Evolutionary conservation across 1,284 basidiomycete species (phyloP), one percentile per base, ranked within the genome.

Genomic region (Trametes hirsuta): DNA sequence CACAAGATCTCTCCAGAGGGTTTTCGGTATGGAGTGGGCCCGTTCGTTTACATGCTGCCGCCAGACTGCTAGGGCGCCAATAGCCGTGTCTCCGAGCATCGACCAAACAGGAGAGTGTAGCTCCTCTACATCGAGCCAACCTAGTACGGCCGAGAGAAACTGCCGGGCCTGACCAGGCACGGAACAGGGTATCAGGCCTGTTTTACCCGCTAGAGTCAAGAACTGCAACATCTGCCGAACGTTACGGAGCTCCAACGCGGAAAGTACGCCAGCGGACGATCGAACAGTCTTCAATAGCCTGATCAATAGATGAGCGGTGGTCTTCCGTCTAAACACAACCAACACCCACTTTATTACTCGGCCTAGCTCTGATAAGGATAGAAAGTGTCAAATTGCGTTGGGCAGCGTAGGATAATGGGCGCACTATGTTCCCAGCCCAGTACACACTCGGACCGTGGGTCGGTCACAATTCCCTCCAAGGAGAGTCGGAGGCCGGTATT

Each of bases 171-270:
- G 69, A 67, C 49, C 62, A 50, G 59, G 39, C 67, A 60, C 4
- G 9, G 47, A 71, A 50, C 52, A 55, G 65, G 36, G 60, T 56
- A 40, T 66, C 59, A n/a, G 68, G 61, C 25, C 68, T 61, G 41
- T 68, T 68, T 46, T 66, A 74, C 75, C 76, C 18, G 77, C 45
- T 44, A 80, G 54, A 1, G 71, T 65, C 34, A 77, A 61, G 58
- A 80, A 74, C 25, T 75, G 69, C 2, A 79, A 49, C 1, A 59
- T 47, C 40, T 69, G 67, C 44, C 68, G 55, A 36, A 63, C 30
- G 24, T 21, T 46, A 12, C 51, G 64, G 5, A 66, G 21, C 3
- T 55, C 64, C 8, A 30, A 22, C 18, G 18, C 25, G 3, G 55
- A 36, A 4, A 21, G 2, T 12, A 8, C 14, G 2, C 40, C 42